Conservation (phyloP, 2,329 filamentous ascomycete species). For the Ophiostoma triangulosporum region DNA sequence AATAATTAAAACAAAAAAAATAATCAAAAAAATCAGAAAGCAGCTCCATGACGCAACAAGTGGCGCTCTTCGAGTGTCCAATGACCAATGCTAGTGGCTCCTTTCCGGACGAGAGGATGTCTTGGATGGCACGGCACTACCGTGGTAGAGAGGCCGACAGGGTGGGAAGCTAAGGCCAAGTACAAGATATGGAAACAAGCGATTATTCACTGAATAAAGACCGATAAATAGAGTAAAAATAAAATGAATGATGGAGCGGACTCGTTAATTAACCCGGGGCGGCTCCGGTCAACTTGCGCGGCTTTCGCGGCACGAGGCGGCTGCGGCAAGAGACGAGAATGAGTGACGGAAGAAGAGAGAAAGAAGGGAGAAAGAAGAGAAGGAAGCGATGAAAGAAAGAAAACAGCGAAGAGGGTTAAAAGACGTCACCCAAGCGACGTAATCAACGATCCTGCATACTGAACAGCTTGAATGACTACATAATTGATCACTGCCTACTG, state of each 20-base stretch:
- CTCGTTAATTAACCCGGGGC: too few relatives aligned
- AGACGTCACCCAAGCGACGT: too few relatives aligned
- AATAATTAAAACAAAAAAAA: background rate
- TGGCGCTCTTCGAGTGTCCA: background rate
- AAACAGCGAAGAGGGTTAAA: too few relatives aligned
- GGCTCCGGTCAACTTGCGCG: too few relatives aligned
- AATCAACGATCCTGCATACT: too few relatives aligned
- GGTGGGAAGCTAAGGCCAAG: background rate
- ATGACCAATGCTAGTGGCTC: background rate
- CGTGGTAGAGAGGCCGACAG: background rate
- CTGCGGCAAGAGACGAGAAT: background rate
- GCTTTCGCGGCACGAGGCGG: too few relatives aligned
- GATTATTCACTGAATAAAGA: too few relatives aligned
- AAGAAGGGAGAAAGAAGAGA: background rate
- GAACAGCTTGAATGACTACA: too few relatives aligned
- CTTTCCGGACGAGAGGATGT: slow-evolving; percentile 11
- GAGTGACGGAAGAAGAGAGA: background rate
- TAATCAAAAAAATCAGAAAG: too few relatives aligned
- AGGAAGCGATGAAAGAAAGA: background rate
- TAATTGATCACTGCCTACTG: too few relatives aligned
- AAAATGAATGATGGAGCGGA: too few relatives aligned
- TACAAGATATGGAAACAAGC: slow-evolving; percentile 3
- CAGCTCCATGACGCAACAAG: background rate
- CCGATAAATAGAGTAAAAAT: too few relatives aligned
- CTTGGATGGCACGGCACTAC: background rate